phyloP scores from a whole-genome alignment of 2,329 filamentous ascomycete species.

The Colletotrichum euphorbiae region DNA sequence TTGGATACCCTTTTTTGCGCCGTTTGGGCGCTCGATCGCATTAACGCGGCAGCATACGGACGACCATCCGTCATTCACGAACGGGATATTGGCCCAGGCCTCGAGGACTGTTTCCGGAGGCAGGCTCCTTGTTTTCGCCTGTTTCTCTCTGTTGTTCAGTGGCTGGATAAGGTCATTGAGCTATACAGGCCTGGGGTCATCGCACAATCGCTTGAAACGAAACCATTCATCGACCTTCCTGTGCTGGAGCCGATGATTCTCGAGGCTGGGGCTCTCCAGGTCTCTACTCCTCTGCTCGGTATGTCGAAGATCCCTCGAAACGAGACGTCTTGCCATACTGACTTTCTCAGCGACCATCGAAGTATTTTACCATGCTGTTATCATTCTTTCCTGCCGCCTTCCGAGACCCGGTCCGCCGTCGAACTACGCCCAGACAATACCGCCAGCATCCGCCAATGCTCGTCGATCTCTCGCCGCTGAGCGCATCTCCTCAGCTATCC shows the following conservation, averaged over 20 bases:
- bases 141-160: constrained; percentile 64
- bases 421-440: constrained; percentile 55
- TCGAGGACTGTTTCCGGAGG: constrained; percentile 62
- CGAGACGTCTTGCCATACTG: constrained; percentile 31
- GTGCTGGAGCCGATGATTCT: constrained; percentile 69
- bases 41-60: constrained; percentile 70
- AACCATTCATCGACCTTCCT: constrained; percentile 64
- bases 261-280: constrained; percentile 62
- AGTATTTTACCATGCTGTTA: constrained; percentile 72
- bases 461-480: constrained; percentile 69
- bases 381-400: constrained; percentile 71
- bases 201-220: constrained; percentile 47
- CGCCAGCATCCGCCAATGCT: constrained; percentile 63
- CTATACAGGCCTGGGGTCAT: constrained; percentile 65
- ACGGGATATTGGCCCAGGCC: constrained; percentile 66
- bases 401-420: constrained; percentile 54
- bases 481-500: constrained; percentile 66
- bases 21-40: constrained; percentile 70
- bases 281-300: constrained; percentile 64
- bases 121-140: constrained; percentile 68
- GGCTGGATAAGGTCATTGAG: constrained; percentile 69
- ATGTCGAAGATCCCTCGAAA: constrained; percentile 37
- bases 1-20: constrained; percentile 66
- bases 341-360: constrained; percentile 66
- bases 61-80: constrained; percentile 71